Evolutionary conservation across 441 rosid genomes (phyloP).

Genomic region (Metrosideros polymorpha): DNA sequence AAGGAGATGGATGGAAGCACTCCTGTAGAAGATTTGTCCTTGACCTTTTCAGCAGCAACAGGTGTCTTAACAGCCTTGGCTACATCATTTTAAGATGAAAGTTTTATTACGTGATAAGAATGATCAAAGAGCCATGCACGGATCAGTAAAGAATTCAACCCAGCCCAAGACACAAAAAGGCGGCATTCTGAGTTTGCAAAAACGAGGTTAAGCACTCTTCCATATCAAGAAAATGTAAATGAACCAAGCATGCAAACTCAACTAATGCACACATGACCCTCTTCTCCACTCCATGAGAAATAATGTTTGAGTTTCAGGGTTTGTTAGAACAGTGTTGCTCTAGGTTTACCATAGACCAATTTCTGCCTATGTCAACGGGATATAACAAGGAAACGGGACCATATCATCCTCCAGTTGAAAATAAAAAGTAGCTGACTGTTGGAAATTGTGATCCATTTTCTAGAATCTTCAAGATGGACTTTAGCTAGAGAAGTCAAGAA

Average conservation of each 20-base stretch:
- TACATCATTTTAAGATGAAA: constrained; percentile 14
- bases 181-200: background rate
- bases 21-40: constrained; percentile 14
- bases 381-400: background rate
- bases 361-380: background rate
- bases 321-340: background rate
- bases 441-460: no score
- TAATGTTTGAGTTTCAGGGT: background rate
- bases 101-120: background rate
- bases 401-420: background rate
- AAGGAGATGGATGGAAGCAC: constrained; percentile 11
- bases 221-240: background rate
- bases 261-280: background rate
- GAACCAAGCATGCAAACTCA: background rate
- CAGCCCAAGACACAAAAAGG: background rate
- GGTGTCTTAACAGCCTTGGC: constrained; percentile 41
- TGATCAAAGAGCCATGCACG: background rate
- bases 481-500: no score
- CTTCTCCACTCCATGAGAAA: background rate
- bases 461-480: no score
- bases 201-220: background rate
- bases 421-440: background rate
- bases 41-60: constrained; percentile 19
- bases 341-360: background rate
- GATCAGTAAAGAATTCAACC: background rate